Conservation (phyloP, 768 basidiomycete genomes). For the Boletus insuetus region DNA sequence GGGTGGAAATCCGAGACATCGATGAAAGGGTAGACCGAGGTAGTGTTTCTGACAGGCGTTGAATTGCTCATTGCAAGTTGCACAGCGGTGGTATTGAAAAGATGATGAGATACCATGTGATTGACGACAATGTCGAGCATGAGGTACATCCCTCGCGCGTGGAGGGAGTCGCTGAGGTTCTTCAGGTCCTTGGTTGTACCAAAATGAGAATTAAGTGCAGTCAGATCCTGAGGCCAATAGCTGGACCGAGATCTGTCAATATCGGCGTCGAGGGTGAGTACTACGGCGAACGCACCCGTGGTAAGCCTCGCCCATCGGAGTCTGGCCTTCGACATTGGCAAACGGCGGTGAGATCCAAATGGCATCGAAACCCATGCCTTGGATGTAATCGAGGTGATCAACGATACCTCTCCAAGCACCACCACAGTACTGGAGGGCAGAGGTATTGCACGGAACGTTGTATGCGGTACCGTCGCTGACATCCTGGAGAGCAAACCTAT, state of each 20-base stretch:
- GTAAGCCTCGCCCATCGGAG: slow-evolving; percentile 53
- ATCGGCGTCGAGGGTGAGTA: background rate
- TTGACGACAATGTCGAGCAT: slow-evolving; percentile 67
- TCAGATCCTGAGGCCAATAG: slow-evolving; percentile 53
- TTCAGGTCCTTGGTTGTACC: slow-evolving; percentile 51
- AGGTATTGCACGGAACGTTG: slow-evolving; percentile 43
- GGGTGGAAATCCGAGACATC: slow-evolving; percentile 38
- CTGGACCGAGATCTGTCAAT: slow-evolving; percentile 16
- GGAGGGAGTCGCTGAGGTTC: slow-evolving; percentile 44
- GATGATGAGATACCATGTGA: slow-evolving; percentile 46
- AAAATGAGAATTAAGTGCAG: slow-evolving; percentile 50
- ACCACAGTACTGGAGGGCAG: slow-evolving; percentile 51
- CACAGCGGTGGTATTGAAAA: slow-evolving; percentile 25
- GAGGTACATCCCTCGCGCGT: slow-evolving; percentile 53
- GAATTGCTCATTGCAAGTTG: slow-evolving; percentile 15
- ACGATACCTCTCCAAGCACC: slow-evolving; percentile 54
- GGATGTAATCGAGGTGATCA: slow-evolving; percentile 59
- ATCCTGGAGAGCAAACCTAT: slow-evolving; percentile 55
- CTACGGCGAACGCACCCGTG: slow-evolving; percentile 40
- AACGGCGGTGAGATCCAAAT: slow-evolving; percentile 59
- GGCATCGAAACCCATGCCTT: slow-evolving; percentile 60
- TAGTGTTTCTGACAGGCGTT: slow-evolving; percentile 17
- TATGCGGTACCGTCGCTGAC: slow-evolving; percentile 27
- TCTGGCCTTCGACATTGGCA: slow-evolving; percentile 46
- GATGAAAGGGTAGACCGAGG: slow-evolving; percentile 31